Conservation (phyloP, 768 basidiomycete genomes). For the Botryobasidium botryosum region DNA sequence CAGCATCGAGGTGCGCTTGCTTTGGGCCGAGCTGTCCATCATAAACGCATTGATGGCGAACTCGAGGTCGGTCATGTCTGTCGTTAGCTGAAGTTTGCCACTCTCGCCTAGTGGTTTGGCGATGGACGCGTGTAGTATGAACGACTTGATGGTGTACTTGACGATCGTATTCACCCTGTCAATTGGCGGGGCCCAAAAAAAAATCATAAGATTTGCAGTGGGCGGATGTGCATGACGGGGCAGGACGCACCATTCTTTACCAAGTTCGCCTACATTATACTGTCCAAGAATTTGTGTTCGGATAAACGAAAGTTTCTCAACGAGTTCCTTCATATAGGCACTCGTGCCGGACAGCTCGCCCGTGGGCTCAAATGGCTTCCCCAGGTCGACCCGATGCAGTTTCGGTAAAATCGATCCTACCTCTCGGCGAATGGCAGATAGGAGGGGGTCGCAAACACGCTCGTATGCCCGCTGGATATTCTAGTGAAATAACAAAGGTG, state of each 20-base stretch:
- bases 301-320: conserved; percentile 72
- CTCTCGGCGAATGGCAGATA: conserved; percentile 61
- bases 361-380: conserved; percentile 49
- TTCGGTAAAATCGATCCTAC: conserved; percentile 60
- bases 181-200: background rate
- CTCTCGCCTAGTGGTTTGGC: conserved; percentile 79
- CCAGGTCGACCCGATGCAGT: conserved; percentile 74
- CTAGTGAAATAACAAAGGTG: conserved; percentile 19
- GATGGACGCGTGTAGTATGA: conserved; percentile 88
- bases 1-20: conserved; percentile 46
- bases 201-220: background rate
- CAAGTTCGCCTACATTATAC: conserved; percentile 55
- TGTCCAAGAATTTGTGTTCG: conserved; percentile 58
- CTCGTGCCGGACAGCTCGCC: conserved; percentile 51
- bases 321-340: conserved; percentile 80
- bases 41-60: conserved; percentile 76
- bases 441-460: conserved; percentile 41
- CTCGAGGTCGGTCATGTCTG: conserved; percentile 93
- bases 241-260: conserved; percentile 47
- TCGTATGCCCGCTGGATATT: conserved; percentile 35
- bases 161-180: conserved; percentile 25
- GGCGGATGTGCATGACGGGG: background rate
- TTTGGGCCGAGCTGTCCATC: conserved; percentile 23
- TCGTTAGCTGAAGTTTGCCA: conserved; percentile 86
- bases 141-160: conserved; percentile 65